Conservation (phyloP, 176 grass and related monocot genomes). For the Juncus effusus region DNA sequence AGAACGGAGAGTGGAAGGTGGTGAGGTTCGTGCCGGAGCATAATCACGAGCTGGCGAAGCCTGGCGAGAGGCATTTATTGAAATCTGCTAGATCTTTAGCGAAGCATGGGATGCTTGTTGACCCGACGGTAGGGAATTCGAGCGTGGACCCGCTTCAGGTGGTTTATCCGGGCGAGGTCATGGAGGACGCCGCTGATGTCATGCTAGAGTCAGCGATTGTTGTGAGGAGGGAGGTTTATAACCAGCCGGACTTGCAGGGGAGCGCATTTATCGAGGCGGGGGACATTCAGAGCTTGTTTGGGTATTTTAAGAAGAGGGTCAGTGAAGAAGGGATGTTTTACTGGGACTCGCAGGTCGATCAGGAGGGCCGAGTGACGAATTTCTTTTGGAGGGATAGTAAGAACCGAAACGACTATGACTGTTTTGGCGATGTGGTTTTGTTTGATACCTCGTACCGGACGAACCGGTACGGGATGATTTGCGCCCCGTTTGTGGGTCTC, state of each 20-base stretch:
- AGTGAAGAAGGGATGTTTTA: constrained; percentile 91
- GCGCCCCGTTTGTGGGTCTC: constrained; percentile 67
- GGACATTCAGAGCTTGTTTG: constrained; percentile 62
- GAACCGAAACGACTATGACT: constrained; percentile 66
- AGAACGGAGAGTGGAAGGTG: constrained; percentile 67
- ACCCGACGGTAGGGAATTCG: constrained; percentile 8
- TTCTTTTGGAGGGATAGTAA: constrained; percentile 84
- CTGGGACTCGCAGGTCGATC: constrained; percentile 80
- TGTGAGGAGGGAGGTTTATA: constrained; percentile 62
- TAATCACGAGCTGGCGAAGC: constrained; percentile 84
- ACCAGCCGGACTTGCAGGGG: constrained; percentile 43
- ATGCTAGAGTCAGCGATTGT: constrained; percentile 42
- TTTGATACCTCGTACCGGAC: constrained; percentile 69
- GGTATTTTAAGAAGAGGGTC: constrained; percentile 70
- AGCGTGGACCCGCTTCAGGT: neutral
- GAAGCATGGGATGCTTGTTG: constrained; percentile 14
- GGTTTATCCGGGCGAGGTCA: neutral
- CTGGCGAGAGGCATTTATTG: constrained; percentile 76
- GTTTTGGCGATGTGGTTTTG: constrained; percentile 80
- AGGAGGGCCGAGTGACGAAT: constrained; percentile 58
- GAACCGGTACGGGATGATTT: constrained; percentile 61
- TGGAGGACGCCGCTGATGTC: constrained; percentile 29
- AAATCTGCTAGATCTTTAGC: constrained; percentile 65
- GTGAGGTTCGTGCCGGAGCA: constrained; percentile 68
- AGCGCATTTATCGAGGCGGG: constrained; percentile 51